Evolutionary conservation across 2,329 filamentous ascomycete genomes (phyloP), one percentile per base, ranked within the genome.

Genomic region (Claviceps arundinis): DNA sequence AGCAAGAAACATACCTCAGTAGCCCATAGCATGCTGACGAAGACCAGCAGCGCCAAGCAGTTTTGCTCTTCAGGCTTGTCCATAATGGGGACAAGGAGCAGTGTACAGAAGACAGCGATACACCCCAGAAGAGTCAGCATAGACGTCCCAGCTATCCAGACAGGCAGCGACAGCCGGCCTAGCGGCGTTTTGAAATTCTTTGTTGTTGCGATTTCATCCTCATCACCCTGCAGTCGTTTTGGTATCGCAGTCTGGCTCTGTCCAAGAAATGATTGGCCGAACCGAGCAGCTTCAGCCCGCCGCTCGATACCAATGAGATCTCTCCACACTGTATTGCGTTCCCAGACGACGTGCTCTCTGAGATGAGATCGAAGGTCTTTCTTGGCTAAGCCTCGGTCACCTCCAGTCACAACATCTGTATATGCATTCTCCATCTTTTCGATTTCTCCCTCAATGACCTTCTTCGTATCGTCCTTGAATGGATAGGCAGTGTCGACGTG

Each of bases 291-390:
- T 69, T 97, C 91, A 1, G 89, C 89, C 64, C 95, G 90, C 22
- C 93, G 80, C 71, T 98, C 94, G 59, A 98, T 91, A 50, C 91
- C 93, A 65, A 98, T 98, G 81, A 98, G 93, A 61, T 98, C 93
- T 70, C 94, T 78, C 93, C 93, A 98, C 17, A 98, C 93, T 0
- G 93, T 98, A 64, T 98, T 98, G 53, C 93, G 81, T 67, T 98
- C 94, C 94, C 93, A 98, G 0, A 97, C 91, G 19, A 98, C 90
- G 66, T 98, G 93, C 69, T 98, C 94, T 53, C 93, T 78, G 26
- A 98, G 77, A 63, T 98, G 90, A 34, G 95, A 80, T 51, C 93
- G 81, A 53, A 98, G 74, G 64, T 97, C 93, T 59, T 87, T 84
- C 61, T 83, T 87, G 4, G 93, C 90, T 13, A 85, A 71, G 5